Conservation (phyloP, 768 basidiomycete genomes). For the Cubamyces lactineus region DNA sequence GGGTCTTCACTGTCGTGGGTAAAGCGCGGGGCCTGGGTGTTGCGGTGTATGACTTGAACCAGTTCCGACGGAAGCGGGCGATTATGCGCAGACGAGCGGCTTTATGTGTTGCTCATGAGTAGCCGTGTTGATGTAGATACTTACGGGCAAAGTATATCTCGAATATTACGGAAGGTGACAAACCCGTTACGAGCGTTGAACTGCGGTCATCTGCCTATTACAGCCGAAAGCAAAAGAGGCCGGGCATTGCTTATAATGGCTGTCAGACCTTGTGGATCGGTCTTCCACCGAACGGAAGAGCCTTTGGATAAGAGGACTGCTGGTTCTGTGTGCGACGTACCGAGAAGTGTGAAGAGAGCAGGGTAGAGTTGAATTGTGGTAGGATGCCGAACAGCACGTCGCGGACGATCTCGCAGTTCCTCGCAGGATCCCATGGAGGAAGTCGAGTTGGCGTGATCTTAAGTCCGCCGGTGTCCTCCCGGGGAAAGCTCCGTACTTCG, state of each 20-base stretch:
- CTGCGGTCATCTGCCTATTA: too few relatives aligned
- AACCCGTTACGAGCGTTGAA: too few relatives aligned
- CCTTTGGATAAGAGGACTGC: too few relatives aligned
- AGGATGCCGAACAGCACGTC: neutral
- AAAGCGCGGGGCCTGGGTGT: neutral
- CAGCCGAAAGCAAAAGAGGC: too few relatives aligned
- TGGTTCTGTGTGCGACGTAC: too few relatives aligned
- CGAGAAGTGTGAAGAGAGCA: too few relatives aligned
- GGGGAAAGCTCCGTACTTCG: neutral
- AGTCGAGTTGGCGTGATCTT: neutral
- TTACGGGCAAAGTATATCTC: too few relatives aligned
- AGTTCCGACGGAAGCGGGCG: neutral
- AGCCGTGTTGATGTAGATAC: neutral
- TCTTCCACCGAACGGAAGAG: too few relatives aligned
- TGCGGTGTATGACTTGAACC: neutral
- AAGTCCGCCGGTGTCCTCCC: neutral
- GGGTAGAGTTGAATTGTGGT: neutral
- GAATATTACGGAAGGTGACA: too few relatives aligned
- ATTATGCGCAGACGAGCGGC: slow-evolving; percentile 1
- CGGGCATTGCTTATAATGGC: too few relatives aligned
- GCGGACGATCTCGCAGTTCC: neutral
- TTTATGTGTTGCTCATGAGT: neutral
- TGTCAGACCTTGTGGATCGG: too few relatives aligned
- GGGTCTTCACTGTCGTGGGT: too few relatives aligned
- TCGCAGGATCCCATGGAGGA: neutral